Evolutionary conservation across 2,329 filamentous ascomycete genomes (phyloP).

Genomic region (Parasarocladium wereldwijsianum): DNA sequence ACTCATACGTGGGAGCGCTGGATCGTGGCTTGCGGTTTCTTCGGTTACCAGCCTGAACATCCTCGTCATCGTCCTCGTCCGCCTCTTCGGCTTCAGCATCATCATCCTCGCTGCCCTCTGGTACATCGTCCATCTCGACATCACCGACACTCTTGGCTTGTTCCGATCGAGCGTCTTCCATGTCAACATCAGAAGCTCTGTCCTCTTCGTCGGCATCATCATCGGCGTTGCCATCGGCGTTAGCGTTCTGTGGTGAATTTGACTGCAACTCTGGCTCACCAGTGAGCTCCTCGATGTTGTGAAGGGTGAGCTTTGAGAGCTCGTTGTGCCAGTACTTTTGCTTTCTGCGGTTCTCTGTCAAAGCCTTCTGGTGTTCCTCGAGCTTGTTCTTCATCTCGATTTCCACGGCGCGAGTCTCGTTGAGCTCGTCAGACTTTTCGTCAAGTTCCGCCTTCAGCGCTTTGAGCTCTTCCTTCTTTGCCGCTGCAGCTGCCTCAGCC

Average conservation of each 20-base stretch:
- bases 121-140: constrained; percentile 10
- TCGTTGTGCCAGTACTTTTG: constrained; percentile 83
- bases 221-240: constrained; percentile 13
- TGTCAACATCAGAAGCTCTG: constrained; percentile 8
- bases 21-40: constrained; percentile 18
- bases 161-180: constrained; percentile 2
- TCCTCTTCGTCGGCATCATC: constrained; percentile 17
- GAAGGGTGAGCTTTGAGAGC: constrained; percentile 65
- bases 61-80: constrained; percentile 10
- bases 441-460: constrained; percentile 75
- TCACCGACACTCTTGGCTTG: constrained; percentile 6
- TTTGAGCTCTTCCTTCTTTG: constrained; percentile 68
- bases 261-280: constrained; percentile 18
- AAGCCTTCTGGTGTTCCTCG: constrained; percentile 84
- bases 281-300: constrained; percentile 60
- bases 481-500: constrained; percentile 61
- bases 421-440: constrained; percentile 70
- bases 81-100: constrained; percentile 14
- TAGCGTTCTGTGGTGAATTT: constrained; percentile 10
- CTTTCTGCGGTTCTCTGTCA: constrained; percentile 74
- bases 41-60: too few species aligned
- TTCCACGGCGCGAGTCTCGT: constrained; percentile 75
- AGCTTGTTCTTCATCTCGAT: constrained; percentile 99
- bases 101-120: constrained; percentile 6
- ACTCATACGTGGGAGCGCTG: constrained; percentile 26